Conservation (phyloP, 1,284 basidiomycete genomes). For the Pseudozyma thailandica region DNA sequence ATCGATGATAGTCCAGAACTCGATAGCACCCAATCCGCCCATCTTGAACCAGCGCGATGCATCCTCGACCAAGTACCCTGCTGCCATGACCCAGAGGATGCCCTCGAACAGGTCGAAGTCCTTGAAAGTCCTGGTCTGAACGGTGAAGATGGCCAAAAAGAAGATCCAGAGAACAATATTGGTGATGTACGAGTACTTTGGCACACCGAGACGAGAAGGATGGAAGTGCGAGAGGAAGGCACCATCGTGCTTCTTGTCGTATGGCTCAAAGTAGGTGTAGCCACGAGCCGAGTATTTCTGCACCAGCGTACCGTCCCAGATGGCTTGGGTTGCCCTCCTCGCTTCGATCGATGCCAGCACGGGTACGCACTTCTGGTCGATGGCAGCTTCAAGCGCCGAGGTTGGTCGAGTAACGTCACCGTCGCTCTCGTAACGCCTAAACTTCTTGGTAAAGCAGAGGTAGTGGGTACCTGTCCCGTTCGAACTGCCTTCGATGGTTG, state of each 20-base stretch:
- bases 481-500: constrained; percentile 15
- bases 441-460: constrained; percentile 56
- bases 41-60: constrained; percentile 58
- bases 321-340: constrained; percentile 42
- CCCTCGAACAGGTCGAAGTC: constrained; percentile 50
- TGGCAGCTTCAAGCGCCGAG: constrained; percentile 56
- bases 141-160: constrained; percentile 56
- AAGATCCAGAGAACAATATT: constrained; percentile 55
- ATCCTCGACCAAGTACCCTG: constrained; percentile 59
- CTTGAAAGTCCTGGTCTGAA: constrained; percentile 49
- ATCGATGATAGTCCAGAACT: constrained; percentile 60
- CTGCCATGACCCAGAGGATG: constrained; percentile 55
- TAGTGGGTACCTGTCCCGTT: constrained; percentile 16
- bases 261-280: constrained; percentile 52
- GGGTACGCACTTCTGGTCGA: constrained; percentile 53
- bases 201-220: constrained; percentile 53
- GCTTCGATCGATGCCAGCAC: constrained; percentile 52
- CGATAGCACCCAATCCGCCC: constrained; percentile 52
- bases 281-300: constrained; percentile 44
- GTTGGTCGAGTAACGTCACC: constrained; percentile 50
- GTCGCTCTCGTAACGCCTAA: constrained; percentile 47
- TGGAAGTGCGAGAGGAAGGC: constrained; percentile 54
- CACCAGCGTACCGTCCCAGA: constrained; percentile 56
- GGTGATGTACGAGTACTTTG: constrained; percentile 54
- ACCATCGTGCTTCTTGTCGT: constrained; percentile 42